These are phyloP conservation scores for Trichosporon sp. DNA, from an alignment of 1,284 basidiomycete genomes.

Conservation along the genomic window DNA sequence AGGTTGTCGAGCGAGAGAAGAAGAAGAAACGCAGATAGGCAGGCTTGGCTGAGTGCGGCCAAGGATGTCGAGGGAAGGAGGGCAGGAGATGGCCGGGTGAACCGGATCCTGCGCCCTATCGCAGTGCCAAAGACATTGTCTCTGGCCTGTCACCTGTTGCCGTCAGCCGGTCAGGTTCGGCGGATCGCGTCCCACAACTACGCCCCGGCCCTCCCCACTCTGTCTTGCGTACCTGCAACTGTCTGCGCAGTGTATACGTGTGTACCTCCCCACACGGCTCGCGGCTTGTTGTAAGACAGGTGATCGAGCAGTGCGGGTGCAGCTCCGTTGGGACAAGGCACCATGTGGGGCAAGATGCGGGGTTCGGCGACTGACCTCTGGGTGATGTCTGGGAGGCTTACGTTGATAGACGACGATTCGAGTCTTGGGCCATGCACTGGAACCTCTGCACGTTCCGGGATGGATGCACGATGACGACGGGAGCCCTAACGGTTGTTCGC, in stretches of 20 bases:
- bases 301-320: constrained; percentile 1
- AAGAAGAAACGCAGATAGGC: neutral
- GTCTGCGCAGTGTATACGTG: neutral
- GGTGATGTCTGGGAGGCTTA: neutral
- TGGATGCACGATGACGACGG: neutral
- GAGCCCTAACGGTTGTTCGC: neutral
- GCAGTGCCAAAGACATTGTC: neutral
- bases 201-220: neutral
- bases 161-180: neutral
- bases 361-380: neutral
- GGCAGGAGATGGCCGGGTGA: neutral
- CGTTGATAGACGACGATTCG: neutral
- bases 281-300: neutral
- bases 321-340: neutral
- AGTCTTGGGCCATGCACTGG: constrained; percentile 3
- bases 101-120: neutral
- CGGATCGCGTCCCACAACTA: neutral
- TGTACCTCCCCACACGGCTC: neutral
- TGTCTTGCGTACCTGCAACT: neutral
- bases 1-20: neutral
- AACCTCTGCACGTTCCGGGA: neutral
- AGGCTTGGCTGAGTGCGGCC: neutral
- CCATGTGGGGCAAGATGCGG: constrained; percentile 4
- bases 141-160: neutral
- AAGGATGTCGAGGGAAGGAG: neutral